Conservation (phyloP, 306 rosid species). For the Lagenaria siceraria region DNA sequence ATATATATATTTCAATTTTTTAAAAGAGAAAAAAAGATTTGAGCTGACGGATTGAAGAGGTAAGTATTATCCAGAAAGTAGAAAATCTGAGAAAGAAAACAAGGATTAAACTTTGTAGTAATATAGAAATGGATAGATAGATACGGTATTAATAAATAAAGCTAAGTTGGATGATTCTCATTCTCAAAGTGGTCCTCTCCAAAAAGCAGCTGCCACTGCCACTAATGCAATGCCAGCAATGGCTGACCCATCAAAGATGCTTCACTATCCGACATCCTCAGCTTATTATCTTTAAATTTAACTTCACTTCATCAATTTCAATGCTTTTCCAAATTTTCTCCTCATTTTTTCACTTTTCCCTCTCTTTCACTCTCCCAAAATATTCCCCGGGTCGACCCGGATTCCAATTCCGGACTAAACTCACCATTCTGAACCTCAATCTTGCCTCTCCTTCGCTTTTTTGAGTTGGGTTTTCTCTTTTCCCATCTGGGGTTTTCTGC, state of each 20-base stretch:
- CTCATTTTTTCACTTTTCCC: neutral
- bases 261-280: neutral
- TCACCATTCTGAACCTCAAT: neutral
- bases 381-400: neutral
- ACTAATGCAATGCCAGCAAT: conserved; percentile 3
- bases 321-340: neutral
- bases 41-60: too few species aligned
- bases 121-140: neutral
- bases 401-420: neutral
- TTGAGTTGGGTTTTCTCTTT: neutral
- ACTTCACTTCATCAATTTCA: neutral
- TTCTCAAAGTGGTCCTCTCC: neutral
- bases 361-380: neutral
- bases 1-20: too few species aligned
- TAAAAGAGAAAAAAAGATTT: too few species aligned
- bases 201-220: conserved; percentile 1
- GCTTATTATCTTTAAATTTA: neutral
- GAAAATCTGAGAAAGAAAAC: neutral
- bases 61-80: too few species aligned
- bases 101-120: neutral
- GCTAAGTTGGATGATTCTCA: neutral
- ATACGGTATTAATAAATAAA: neutral
- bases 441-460: neutral
- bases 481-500: neutral
- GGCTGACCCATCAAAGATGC: conserved; percentile 4